Percentiles rank a stretch among this genome's conserved stretches.
These are phyloP conservation scores for Voacanga thouarsii DNA, from an alignment of 257 asterid species.

Conservation along the genomic window DNA sequence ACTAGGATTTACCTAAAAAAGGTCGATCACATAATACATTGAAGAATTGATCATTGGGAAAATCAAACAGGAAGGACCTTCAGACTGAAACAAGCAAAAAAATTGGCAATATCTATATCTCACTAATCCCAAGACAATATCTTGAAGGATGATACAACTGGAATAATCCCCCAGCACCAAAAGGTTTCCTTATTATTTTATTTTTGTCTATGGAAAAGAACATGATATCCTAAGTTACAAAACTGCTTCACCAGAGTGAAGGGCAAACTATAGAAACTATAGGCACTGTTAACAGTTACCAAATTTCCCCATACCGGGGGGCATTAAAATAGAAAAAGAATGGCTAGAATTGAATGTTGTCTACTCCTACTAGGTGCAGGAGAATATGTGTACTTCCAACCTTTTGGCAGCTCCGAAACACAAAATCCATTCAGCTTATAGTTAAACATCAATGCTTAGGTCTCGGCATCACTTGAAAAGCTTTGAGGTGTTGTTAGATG, in stretches of 20 bases:
- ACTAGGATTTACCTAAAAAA: no score
- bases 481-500: constrained; percentile 43
- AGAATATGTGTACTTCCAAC: not conserved
- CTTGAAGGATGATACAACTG: not conserved
- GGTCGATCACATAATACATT: not conserved
- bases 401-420: not conserved
- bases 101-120: not conserved
- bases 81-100: not conserved
- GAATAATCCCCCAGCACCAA: not conserved
- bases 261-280: constrained; percentile 4
- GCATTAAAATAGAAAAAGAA: not conserved
- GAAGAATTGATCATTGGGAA: not conserved
- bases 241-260: constrained; percentile 5
- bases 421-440: not conserved
- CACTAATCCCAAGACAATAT: not conserved
- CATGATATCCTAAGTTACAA: not conserved
- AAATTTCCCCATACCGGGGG: not conserved
- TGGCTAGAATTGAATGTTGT: not conserved
- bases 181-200: constrained; percentile 1
- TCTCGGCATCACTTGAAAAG: constrained; percentile 30
- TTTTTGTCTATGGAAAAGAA: not conserved
- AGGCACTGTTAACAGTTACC: not conserved
- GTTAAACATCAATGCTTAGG: not conserved
- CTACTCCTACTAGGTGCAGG: not conserved
- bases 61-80: not conserved